Evolutionary conservation across 1,139 yeast genomes (phyloP), one percentile per base, ranked within the genome.

Genomic region (Petasospora rhodanensis): DNA sequence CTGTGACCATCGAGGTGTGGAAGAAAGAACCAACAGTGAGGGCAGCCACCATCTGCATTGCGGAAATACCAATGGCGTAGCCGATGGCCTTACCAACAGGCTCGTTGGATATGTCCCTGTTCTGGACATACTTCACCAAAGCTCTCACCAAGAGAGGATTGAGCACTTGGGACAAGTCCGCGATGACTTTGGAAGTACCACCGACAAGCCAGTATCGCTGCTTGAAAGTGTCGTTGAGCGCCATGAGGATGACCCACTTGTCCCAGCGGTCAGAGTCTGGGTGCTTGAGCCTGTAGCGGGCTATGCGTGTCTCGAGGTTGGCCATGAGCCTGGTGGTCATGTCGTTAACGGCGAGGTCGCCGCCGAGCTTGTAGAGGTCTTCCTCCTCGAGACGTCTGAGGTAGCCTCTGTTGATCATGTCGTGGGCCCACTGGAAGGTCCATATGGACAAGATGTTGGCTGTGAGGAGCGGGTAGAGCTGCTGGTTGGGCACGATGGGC

Each of bases 1-100:
- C 75, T n/a, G 75, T 64, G 46, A 73, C 54, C 63, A 70, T 68
- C n/a, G 79, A 58, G 22, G 62, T 60, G 47, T 76, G 76, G 53
- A 79, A 74, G 47, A 62, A 71, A 38, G 72, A 74, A 42, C 76
- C 70, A 25, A 70, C 52, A n/a, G 60, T 49, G 12, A 74, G 32
- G 20, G 77, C 68, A n/a, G 58, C 43, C 6, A 61, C 26, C 23
- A 68, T 44, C 22, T 72, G 62, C 44, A 73, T 52, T 2, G 53
- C 40, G n/a, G 72, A 52, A 20, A 71, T 59, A 12, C 74, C 77
- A 26, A 74, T 51, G 3, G 76, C 70, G 40, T 64, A 67, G 1
- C 80, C 81, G 16, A 42, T 28, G 16, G 38, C 46, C 3, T 37
- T 28, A 1, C 46, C 42, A 11, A 31, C 26, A 12, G 33, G 33